phyloP scores from a whole-genome alignment of 108 stramenopile genomes.

The Pseudonitzschia multistriata region DNA sequence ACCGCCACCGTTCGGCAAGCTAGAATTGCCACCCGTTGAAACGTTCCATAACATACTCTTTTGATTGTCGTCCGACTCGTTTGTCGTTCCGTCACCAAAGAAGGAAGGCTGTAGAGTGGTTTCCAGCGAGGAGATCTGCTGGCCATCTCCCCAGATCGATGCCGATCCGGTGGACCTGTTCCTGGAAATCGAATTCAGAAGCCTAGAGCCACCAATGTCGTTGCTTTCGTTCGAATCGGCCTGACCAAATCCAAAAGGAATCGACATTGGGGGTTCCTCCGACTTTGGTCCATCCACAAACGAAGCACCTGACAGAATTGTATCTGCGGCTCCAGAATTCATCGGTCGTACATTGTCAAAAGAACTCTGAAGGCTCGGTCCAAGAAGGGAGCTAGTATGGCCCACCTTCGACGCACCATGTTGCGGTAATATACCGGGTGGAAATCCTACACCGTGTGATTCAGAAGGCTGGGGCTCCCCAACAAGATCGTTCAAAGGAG shows the following conservation, averaged over 20 bases:
- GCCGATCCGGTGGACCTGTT: background rate
- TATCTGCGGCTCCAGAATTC: slow-evolving; percentile 12
- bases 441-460: background rate
- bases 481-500: background rate
- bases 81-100: slow-evolving; percentile 7
- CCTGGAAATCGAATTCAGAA: slow-evolving; percentile 9
- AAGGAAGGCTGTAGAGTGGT: slow-evolving; percentile 3
- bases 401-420: background rate
- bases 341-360: slow-evolving; percentile 7
- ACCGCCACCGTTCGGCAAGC: slow-evolving; percentile 5
- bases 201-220: slow-evolving; percentile 10
- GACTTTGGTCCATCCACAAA: background rate
- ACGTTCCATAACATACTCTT: background rate
- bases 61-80: background rate
- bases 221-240: background rate
- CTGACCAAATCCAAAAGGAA: slow-evolving; percentile 10
- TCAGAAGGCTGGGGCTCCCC: background rate
- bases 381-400: slow-evolving; percentile 12
- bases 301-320: slow-evolving; percentile 15
- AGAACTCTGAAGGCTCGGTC: background rate
- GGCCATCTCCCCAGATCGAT: slow-evolving; percentile 21
- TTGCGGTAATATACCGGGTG: slow-evolving; percentile 9
- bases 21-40: background rate
- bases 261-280: slow-evolving; percentile 11
- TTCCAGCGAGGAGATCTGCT: slow-evolving; percentile 10